Evolutionary conservation across 2,329 filamentous ascomycete genomes (phyloP).

Genomic region (Proliferodiscus dingleyae): DNA sequence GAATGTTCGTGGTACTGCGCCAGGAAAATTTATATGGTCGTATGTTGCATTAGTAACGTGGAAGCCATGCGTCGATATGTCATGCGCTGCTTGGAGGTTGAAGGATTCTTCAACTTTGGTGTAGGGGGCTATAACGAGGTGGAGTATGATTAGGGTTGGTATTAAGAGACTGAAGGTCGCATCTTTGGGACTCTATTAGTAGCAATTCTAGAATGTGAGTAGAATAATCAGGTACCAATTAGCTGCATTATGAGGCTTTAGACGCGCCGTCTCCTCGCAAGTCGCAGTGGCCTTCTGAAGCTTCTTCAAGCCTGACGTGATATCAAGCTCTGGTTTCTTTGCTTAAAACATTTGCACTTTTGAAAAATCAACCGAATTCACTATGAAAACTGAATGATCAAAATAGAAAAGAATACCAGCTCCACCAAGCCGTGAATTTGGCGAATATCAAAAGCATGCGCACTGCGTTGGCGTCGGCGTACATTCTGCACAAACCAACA

Average conservation of each 20-base stretch:
- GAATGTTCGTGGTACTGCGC: constrained; percentile 88
- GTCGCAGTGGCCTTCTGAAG: background rate
- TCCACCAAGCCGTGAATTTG: too few relatives aligned
- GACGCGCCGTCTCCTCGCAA: background rate
- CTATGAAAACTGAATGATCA: too few relatives aligned
- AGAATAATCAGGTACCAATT: constrained; percentile 16
- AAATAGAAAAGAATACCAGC: background rate
- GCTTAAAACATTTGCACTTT: background rate
- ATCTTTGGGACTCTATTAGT: constrained; percentile 35
- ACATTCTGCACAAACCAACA: constrained; percentile 1
- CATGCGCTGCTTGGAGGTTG: constrained; percentile 90
- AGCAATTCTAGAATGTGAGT: background rate
- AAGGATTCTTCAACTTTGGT: constrained; percentile 99
- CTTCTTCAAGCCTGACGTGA: background rate
- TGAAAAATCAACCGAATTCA: too few relatives aligned
- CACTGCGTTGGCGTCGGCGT: background rate
- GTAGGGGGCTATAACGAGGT: constrained; percentile 74
- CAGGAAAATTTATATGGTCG: constrained; percentile 87
- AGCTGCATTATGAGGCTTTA: constrained; percentile 21
- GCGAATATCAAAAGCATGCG: too few relatives aligned
- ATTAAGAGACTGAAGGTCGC: constrained; percentile 49
- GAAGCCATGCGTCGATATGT: constrained; percentile 77
- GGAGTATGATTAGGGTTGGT: constrained; percentile 58
- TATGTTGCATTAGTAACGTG: constrained; percentile 61
- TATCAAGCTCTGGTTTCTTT: background rate